Evolutionary conservation across 2,329 filamentous ascomycete species (phyloP).

Genomic region (Pseudogymnoascus sp.): DNA sequence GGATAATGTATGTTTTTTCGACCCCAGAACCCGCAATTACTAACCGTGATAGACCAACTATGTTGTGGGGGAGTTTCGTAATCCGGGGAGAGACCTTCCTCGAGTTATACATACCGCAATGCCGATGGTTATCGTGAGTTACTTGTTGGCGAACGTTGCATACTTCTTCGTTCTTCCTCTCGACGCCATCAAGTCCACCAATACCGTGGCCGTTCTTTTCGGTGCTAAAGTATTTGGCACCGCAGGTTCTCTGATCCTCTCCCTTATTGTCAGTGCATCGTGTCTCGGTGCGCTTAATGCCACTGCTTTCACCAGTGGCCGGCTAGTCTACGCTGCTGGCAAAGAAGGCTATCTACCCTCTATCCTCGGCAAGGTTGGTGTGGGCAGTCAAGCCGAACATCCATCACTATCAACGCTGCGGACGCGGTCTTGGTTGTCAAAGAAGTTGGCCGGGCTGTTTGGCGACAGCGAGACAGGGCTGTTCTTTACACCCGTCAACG

Average conservation of each 20-base stretch:
- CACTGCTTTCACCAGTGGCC: slow-evolving; percentile 84
- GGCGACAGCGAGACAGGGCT: slow-evolving; percentile 72
- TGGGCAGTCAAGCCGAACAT: slow-evolving; percentile 38
- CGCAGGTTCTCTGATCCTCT: slow-evolving; percentile 71
- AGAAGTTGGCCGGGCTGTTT: slow-evolving; percentile 51
- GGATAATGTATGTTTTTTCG: slow-evolving; percentile 69
- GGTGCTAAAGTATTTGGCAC: slow-evolving; percentile 83
- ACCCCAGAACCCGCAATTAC: slow-evolving; percentile 10
- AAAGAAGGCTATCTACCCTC: slow-evolving; percentile 89
- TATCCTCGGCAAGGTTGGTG: slow-evolving; percentile 74
- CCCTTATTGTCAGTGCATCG: slow-evolving; percentile 79
- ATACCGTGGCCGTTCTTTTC: slow-evolving; percentile 94
- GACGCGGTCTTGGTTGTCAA: slow-evolving; percentile 48
- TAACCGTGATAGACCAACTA: slow-evolving; percentile 70
- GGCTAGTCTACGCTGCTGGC: slow-evolving; percentile 85
- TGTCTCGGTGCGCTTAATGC: slow-evolving; percentile 95
- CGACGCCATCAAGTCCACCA: slow-evolving; percentile 71
- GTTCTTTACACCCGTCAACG: slow-evolving; percentile 90
- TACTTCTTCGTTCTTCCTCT: slow-evolving; percentile 92
- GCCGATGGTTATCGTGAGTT: slow-evolving; percentile 83
- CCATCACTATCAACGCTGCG: slow-evolving; percentile 36
- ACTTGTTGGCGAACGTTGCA: slow-evolving; percentile 81
- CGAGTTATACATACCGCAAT: slow-evolving; percentile 95
- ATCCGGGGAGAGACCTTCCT: slow-evolving; percentile 80
- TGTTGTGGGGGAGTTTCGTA: slow-evolving; percentile 92